Percentiles rank a stretch among this genome's conserved stretches.
These are phyloP conservation scores for Lentinula lateritia DNA, from an alignment of 768 basidiomycete species.

Conservation along the genomic window DNA sequence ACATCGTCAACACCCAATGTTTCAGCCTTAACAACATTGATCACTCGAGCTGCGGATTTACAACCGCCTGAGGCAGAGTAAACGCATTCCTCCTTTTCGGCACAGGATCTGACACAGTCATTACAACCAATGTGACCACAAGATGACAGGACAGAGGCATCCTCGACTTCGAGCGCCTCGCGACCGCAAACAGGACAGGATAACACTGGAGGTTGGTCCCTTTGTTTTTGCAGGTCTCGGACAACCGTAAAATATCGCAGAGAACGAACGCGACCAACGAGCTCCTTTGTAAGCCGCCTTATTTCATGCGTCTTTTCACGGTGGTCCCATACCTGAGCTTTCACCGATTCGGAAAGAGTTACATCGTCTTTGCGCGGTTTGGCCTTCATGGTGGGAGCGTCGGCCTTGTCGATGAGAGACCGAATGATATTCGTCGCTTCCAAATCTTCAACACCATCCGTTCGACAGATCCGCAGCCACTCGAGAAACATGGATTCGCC, in stretches of 20 bases:
- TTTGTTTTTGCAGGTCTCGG: conserved; percentile 79
- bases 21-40: conserved; percentile 79
- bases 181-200: conserved; percentile 60
- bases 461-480: conserved; percentile 62
- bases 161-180: conserved; percentile 50
- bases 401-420: conserved; percentile 56
- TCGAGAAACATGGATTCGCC: conserved; percentile 79
- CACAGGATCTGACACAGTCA: conserved; percentile 64
- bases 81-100: conserved; percentile 78
- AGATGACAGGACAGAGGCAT: conserved; percentile 82
- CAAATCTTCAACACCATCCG: conserved; percentile 71
- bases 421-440: conserved; percentile 64
- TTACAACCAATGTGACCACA: conserved; percentile 89
- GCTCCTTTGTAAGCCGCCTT: conserved; percentile 78
- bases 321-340: conserved; percentile 71
- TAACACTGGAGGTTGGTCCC: conserved; percentile 50
- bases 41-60: conserved; percentile 69
- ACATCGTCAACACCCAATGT: conserved; percentile 78
- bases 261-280: conserved; percentile 85
- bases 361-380: conserved; percentile 52
- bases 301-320: conserved; percentile 86
- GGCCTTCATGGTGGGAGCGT: conserved; percentile 39
- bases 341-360: conserved; percentile 44
- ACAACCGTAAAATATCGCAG: conserved; percentile 90
- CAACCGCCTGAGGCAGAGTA: conserved; percentile 66